A percentile compares a stretch with the other conserved stretches of the same genome.
Conservation (phyloP, 441 rosid genomes). For the Lepidium campestre region DNA sequence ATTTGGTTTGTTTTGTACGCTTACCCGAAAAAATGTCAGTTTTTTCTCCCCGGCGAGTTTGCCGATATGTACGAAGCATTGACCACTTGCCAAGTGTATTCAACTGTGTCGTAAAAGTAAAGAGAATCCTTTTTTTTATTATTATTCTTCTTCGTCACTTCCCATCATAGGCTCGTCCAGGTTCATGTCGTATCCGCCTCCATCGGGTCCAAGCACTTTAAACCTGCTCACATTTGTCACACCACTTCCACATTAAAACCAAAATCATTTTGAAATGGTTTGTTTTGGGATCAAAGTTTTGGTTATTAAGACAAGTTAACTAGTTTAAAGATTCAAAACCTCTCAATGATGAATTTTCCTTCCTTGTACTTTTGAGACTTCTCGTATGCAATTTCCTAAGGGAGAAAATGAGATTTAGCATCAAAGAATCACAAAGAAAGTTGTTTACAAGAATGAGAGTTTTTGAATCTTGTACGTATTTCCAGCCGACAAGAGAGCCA, state of each 20-base stretch:
- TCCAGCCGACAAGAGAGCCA: slow-evolving; percentile 89
- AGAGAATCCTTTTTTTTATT: slow-evolving; percentile 20
- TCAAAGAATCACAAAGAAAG: background rate
- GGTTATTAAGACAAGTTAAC: background rate
- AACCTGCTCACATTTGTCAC: slow-evolving; percentile 42
- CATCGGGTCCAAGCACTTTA: slow-evolving; percentile 66
- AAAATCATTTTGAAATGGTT: background rate
- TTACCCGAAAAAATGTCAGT: slow-evolving; percentile 12
- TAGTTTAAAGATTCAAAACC: slow-evolving; percentile 32
- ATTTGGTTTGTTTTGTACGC: slow-evolving; percentile 7
- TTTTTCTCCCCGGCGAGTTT: background rate
- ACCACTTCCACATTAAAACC: slow-evolving; percentile 1
- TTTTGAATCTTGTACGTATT: slow-evolving; percentile 51
- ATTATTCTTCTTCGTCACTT: slow-evolving; percentile 39
- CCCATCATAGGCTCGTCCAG: slow-evolving; percentile 42
- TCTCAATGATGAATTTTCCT: slow-evolving; percentile 77
- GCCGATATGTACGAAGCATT: slow-evolving; percentile 1
- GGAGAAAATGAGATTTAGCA: background rate
- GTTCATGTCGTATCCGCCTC: slow-evolving; percentile 32
- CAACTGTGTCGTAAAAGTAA: background rate
- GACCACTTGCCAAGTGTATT: slow-evolving; percentile 8
- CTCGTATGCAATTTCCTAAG: slow-evolving; percentile 61
- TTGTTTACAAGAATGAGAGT: background rate
- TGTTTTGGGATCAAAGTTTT: background rate
- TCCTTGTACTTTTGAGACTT: slow-evolving; percentile 70